A percentile compares a stretch with the other conserved stretches of the same genome.
Evolutionary conservation across 1,284 basidiomycete species (phyloP).

Genomic region (Ustilago hordei): DNA sequence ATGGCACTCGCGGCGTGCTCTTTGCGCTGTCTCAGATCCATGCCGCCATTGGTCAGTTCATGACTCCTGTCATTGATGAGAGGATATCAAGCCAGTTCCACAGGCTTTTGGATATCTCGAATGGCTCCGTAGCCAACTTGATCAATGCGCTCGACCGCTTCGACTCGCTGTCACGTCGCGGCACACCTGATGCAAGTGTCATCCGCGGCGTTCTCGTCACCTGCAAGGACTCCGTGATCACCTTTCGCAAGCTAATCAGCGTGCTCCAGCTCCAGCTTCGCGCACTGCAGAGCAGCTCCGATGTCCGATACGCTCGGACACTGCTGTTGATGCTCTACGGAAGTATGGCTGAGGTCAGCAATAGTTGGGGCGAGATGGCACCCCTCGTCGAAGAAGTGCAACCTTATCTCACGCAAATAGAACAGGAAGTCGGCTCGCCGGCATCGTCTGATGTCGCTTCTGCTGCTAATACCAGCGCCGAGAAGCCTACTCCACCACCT

Average conservation of each 20-base stretch:
- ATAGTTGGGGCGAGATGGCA: constrained; percentile 84
- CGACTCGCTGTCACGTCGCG: constrained; percentile 82
- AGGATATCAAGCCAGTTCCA: constrained; percentile 73
- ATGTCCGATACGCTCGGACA: constrained; percentile 87
- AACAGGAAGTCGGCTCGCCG: constrained; percentile 17
- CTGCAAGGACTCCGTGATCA: constrained; percentile 85
- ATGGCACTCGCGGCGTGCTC: constrained; percentile 88
- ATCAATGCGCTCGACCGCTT: constrained; percentile 92
- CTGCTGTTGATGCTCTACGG: constrained; percentile 90
- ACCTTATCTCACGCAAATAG: constrained; percentile 52
- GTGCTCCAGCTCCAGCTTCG: constrained; percentile 86
- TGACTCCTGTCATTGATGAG: constrained; percentile 85
- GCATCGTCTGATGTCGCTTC: constrained; percentile 17
- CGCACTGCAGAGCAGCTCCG: constrained; percentile 77
- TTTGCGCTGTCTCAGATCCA: constrained; percentile 94
- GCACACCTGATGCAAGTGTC: constrained; percentile 77
- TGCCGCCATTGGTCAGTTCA: constrained; percentile 88
- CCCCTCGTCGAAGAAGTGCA: constrained; percentile 79
- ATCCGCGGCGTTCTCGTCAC: constrained; percentile 85
- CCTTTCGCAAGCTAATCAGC: constrained; percentile 86
- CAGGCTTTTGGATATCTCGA: constrained; percentile 74
- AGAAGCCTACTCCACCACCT: constrained; percentile 29
- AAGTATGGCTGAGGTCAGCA: constrained; percentile 86
- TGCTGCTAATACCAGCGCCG: background rate
- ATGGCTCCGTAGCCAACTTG: constrained; percentile 82